Evolutionary conservation across 495 filamentous ascomycete species (phyloP), one percentile per base, ranked within the genome.

Genomic region (Annulohypoxylon stygium): DNA sequence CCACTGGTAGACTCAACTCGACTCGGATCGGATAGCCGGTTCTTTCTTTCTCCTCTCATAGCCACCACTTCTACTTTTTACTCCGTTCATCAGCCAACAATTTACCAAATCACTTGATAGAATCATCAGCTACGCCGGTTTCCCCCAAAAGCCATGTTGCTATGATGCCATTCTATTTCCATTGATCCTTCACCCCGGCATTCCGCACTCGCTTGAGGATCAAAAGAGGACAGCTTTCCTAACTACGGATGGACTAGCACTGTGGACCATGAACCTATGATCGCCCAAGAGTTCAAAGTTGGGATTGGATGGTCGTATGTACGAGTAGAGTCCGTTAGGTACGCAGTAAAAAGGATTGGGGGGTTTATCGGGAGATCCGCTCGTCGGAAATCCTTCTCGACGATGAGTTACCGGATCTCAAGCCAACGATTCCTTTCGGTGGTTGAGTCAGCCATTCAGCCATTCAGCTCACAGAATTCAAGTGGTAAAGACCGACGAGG

Each of bases 301-400:
- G 57, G 63, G 57, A 63, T 63, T 62, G 20, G 30, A 36, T 18
- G n/a, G 14, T 58, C 51, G 23, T 58, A 58, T 47, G n/a, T 48
- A 57, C 48, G 45, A 53, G 58, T 48, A 67, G 33, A 60, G 58
- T 51, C 50, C 30, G 33, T 39, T 33, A 54, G 2, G 23, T 33
- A 33, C 50, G 36, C 30, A 36, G 54, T 50, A 50, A 26, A 55
- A 53, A 73, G 65, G 64, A 73, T 57, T 64, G 30, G 50, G 23
- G 48, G 47, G 53, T 61, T 51, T 39, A 50, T 47, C 30, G 66
- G 59, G 20, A 75, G 43, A 64, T 65, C 51, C 62, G 51, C 61
- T 33, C 59, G 30, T 75, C 67, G 41, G 20, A 11, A 70, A 75
- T 75, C 72, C 67, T 75, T 59, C 50, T 70, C 59, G 63, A 70